Evolutionary conservation across 2,329 filamentous ascomycete genomes (phyloP).

Genomic region (Cladosporium cucumerinum): DNA sequence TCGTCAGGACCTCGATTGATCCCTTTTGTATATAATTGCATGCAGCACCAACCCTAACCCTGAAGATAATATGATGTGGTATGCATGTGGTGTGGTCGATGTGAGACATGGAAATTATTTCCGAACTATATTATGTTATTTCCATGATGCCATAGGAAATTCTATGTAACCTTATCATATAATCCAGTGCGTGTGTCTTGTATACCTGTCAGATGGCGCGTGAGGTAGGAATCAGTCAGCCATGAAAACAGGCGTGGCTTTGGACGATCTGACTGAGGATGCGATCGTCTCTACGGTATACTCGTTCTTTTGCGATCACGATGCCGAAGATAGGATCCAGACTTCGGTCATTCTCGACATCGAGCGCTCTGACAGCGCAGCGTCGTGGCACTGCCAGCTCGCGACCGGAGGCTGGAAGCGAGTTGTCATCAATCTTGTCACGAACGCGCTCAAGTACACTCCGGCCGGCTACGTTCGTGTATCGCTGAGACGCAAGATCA

Average conservation of each 20-base stretch:
- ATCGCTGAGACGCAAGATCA: not conserved
- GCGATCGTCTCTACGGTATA: slow-evolving; percentile 47
- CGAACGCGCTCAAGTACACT: slow-evolving; percentile 22
- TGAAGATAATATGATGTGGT: no score
- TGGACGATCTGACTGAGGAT: slow-evolving; percentile 51
- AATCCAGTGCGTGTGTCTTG: no score
- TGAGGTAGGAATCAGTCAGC: no score
- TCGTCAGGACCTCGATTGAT: no score
- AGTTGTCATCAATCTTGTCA: slow-evolving; percentile 20
- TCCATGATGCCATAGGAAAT: no score
- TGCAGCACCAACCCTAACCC: no score
- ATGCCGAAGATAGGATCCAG: not conserved
- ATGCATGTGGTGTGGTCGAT: no score
- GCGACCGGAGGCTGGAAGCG: slow-evolving; percentile 42
- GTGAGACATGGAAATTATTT: no score
- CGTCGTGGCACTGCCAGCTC: not conserved
- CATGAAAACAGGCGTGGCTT: slow-evolving; percentile 35
- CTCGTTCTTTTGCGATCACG: not conserved
- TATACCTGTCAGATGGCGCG: no score
- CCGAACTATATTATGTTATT: no score
- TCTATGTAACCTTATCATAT: no score
- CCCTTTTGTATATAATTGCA: no score
- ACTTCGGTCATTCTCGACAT: not conserved
- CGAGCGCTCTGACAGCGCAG: not conserved
- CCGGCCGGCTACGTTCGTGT: slow-evolving; percentile 10